Conservation (phyloP, 371 early-diverging fungal genomes). For the Syncephalastrum racemosum region DNA sequence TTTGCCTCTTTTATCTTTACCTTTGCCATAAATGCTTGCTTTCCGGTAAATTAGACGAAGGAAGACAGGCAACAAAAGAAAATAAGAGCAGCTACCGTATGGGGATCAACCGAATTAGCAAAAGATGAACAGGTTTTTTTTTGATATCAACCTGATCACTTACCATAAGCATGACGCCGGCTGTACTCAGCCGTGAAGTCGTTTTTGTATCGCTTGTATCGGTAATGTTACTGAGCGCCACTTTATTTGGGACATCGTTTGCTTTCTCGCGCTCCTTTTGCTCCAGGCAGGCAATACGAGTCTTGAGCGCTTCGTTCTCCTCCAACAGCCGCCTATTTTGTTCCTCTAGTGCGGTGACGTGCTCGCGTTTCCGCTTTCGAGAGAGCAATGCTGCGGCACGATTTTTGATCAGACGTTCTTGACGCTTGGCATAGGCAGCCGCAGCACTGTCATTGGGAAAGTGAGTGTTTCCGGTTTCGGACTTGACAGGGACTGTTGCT, state of each 20-base stretch:
- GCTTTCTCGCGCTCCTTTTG: constrained; percentile 29
- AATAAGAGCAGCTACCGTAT: constrained; percentile 9
- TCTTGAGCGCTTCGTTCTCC: constrained; percentile 59
- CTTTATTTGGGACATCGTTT: constrained; percentile 32
- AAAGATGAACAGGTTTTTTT: not conserved
- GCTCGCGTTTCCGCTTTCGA: constrained; percentile 89
- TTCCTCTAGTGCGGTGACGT: constrained; percentile 70
- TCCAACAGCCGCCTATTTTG: constrained; percentile 56
- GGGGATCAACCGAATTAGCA: not conserved
- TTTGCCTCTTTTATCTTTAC: too few relatives aligned
- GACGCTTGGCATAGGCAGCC: constrained; percentile 57
- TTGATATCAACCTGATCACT: not conserved
- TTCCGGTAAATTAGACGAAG: constrained; percentile 5
- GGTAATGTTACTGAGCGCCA: not conserved
- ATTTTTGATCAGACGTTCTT: constrained; percentile 88
- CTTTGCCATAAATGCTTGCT: not conserved
- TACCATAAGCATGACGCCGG: constrained; percentile 15
- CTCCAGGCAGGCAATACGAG: constrained; percentile 59
- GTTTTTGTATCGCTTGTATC: not conserved
- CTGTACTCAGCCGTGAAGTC: constrained; percentile 1
- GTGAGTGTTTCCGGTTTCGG: not conserved
- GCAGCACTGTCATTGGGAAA: constrained; percentile 1
- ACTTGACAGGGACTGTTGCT: not conserved
- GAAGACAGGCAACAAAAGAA: constrained; percentile 3
- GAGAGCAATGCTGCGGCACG: constrained; percentile 86